Evolutionary conservation across 805 yeast species (phyloP).

Genomic region (Candida xyloterini): DNA sequence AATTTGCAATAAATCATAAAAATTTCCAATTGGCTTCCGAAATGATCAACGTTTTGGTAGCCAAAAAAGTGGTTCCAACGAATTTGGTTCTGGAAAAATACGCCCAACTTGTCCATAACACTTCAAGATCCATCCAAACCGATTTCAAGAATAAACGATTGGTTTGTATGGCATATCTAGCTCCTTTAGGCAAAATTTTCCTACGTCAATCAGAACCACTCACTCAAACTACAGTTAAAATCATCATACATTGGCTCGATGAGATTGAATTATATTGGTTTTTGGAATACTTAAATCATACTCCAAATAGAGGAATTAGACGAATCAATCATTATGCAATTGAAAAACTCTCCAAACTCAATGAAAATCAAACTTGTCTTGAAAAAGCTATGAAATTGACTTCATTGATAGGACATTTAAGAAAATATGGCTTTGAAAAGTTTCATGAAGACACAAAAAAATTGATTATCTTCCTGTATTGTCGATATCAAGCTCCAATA

Average conservation of each 20-base stretch:
- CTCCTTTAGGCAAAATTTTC: constrained; percentile 15
- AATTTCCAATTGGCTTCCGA: constrained; percentile 21
- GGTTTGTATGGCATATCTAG: constrained; percentile 25
- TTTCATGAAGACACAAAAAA: constrained; percentile 12
- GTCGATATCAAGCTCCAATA: constrained; percentile 23
- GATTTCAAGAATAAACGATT: constrained; percentile 16
- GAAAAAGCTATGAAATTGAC: constrained; percentile 22
- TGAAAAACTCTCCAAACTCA: constrained; percentile 8
- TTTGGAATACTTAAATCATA: constrained; percentile 19
- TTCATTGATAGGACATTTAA: constrained; percentile 18
- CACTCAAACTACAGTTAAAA: constrained; percentile 3
- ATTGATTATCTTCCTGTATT: constrained; percentile 20
- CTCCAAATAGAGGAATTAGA: background rate
- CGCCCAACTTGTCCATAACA: constrained; percentile 12
- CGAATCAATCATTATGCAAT: constrained; percentile 8
- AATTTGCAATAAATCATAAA: constrained; percentile 10
- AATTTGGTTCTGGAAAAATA: constrained; percentile 15
- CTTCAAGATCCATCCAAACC: constrained; percentile 17
- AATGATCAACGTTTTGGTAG: constrained; percentile 14
- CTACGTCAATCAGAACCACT: constrained; percentile 10
- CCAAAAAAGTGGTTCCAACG: constrained; percentile 14
- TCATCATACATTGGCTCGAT: constrained; percentile 19
- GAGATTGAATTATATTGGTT: constrained; percentile 21
- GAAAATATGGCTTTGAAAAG: constrained; percentile 7
- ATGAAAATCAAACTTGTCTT: constrained; percentile 1